Conservation (phyloP, 306 rosid species). For the Acacia melanoxylon region DNA sequence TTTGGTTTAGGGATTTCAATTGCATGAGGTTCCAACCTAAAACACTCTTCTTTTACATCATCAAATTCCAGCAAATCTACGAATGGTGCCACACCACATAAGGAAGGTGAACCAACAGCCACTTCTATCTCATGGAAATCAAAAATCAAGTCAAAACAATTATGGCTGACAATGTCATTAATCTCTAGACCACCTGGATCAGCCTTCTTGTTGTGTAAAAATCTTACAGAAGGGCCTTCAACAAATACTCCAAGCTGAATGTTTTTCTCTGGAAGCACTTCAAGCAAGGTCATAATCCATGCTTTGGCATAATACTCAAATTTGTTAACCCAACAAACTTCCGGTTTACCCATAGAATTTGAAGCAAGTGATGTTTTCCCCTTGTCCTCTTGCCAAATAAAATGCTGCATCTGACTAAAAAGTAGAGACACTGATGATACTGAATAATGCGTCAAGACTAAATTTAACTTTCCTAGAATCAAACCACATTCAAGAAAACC, state of each 20-base stretch:
- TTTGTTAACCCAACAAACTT: conserved; percentile 38
- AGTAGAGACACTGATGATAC: conserved; percentile 59
- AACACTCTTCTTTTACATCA: conserved; percentile 43
- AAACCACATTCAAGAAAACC: conserved; percentile 66
- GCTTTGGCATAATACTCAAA: conserved; percentile 47
- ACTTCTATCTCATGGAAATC: conserved; percentile 60
- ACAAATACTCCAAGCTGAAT: conserved; percentile 68
- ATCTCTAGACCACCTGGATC: conserved; percentile 34
- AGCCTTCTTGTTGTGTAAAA: conserved; percentile 51
- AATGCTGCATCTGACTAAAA: conserved; percentile 57
- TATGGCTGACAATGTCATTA: conserved; percentile 36
- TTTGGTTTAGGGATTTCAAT: conserved; percentile 52
- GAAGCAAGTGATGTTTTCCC: conserved; percentile 33
- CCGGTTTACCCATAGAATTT: conserved; percentile 34
- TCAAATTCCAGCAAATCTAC: conserved; percentile 37
- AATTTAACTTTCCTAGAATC: conserved; percentile 73
- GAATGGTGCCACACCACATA: conserved; percentile 43
- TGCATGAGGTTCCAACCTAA: conserved; percentile 55
- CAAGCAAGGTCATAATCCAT: conserved; percentile 49
- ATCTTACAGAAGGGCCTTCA: conserved; percentile 64
- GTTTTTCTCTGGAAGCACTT: conserved; percentile 67
- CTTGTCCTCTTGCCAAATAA: conserved; percentile 43
- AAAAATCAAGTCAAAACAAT: conserved; percentile 50
- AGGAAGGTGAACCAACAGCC: conserved; percentile 66
- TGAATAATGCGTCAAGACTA: conserved; percentile 61